phyloP scores from a whole-genome alignment of 2,329 filamentous ascomycete species.

The Drechslerella stenobrocha region DNA sequence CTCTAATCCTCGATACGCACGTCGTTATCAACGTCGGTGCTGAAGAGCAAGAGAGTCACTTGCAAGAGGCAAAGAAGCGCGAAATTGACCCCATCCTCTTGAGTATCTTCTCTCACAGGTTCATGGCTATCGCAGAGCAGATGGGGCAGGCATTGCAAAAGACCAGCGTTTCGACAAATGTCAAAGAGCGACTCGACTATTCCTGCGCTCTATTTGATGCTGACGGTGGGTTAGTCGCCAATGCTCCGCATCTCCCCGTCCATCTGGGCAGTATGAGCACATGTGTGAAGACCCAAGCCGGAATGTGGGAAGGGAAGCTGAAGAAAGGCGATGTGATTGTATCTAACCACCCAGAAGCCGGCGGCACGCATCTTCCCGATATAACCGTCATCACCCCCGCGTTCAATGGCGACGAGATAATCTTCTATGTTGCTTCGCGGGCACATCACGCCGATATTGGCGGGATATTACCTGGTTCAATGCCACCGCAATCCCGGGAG shows the following conservation, averaged over 20 bases:
- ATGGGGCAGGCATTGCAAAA: conserved; percentile 80
- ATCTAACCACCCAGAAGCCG: conserved; percentile 81
- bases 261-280: conserved; percentile 85
- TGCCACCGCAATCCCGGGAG: conserved; percentile 74
- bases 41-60: conserved; percentile 41
- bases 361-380: conserved; percentile 77
- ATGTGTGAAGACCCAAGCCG: conserved; percentile 74
- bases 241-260: conserved; percentile 78
- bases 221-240: conserved; percentile 74
- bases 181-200: conserved; percentile 80
- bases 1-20: conserved; percentile 79
- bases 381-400: conserved; percentile 80
- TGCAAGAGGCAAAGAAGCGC: conserved; percentile 41
- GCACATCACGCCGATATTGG: conserved; percentile 85
- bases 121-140: conserved; percentile 84
- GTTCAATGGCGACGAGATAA: conserved; percentile 73
- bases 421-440: conserved; percentile 79
- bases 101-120: conserved; percentile 77
- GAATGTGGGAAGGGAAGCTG: conserved; percentile 77
- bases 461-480: conserved; percentile 77
- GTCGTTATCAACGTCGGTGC: conserved; percentile 82
- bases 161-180: conserved; percentile 77
- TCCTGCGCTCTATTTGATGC: conserved; percentile 80
- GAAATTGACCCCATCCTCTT: conserved; percentile 74
- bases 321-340: conserved; percentile 80